Conservation (phyloP, 768 basidiomycete genomes). For the Suillus alpinus region DNA sequence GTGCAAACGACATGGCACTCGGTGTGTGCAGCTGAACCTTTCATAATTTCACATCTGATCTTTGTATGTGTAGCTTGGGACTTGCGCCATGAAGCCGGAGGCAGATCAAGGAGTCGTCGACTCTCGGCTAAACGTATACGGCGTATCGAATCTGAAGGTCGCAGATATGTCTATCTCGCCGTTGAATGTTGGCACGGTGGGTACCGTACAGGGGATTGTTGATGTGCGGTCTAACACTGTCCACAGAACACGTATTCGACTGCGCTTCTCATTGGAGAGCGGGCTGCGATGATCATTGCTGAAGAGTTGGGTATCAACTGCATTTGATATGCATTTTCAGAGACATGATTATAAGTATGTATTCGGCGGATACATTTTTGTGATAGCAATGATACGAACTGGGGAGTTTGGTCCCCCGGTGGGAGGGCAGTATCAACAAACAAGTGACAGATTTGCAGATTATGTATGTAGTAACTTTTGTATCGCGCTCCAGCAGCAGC, state of each 20-base stretch:
- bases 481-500: too few species aligned
- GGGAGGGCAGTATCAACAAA: too few species aligned
- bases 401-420: too few species aligned
- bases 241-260: slow-evolving; percentile 22
- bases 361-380: too few species aligned
- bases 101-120: slow-evolving; percentile 62
- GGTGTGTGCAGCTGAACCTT: slow-evolving; percentile 12
- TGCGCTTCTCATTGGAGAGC: slow-evolving; percentile 24
- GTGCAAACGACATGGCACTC: slow-evolving; percentile 33
- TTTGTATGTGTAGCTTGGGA: slow-evolving; percentile 45
- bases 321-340: slow-evolving; percentile 21
- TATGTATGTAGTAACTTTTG: too few species aligned
- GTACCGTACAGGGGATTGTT: background rate
- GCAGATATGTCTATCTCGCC: slow-evolving; percentile 48
- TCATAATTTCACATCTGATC: background rate
- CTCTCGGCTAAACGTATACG: slow-evolving; percentile 59
- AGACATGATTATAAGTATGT: too few species aligned
- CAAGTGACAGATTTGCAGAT: too few species aligned
- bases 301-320: slow-evolving; percentile 18
- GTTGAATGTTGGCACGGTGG: slow-evolving; percentile 34
- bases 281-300: slow-evolving; percentile 19
- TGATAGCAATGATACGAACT: too few species aligned
- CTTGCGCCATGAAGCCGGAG: slow-evolving; percentile 65
- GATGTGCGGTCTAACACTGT: background rate
- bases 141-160: slow-evolving; percentile 54